These are phyloP conservation scores for Hyphopichia wangnamkhiaoensis DNA, from an alignment of 1,139 yeast genomes.

Conservation along the genomic window DNA sequence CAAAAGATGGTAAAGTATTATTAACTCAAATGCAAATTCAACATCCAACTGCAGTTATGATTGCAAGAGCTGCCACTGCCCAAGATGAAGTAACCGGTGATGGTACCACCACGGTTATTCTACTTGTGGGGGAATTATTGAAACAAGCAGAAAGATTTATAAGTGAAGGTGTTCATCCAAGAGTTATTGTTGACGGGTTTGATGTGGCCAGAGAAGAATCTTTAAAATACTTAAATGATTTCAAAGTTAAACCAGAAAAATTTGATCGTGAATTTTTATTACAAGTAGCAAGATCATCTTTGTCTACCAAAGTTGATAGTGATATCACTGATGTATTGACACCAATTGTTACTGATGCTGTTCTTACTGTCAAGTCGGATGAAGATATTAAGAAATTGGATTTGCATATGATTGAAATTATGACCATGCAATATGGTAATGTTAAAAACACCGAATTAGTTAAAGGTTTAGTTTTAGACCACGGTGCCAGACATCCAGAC, in stretches of 20 bases:
- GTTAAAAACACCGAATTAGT: conserved; percentile 82
- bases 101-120: conserved; percentile 97
- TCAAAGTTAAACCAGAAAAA: conserved; percentile 47
- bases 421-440: conserved; percentile 95
- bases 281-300: conserved; percentile 89
- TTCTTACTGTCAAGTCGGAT: conserved; percentile 65
- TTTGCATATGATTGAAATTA: conserved; percentile 95
- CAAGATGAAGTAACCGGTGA: conserved; percentile 99
- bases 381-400: conserved; percentile 60
- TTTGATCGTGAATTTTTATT: conserved; percentile 84
- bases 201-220: conserved; percentile 83
- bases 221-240: conserved; percentile 65
- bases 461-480: conserved; percentile 91
- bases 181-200: conserved; percentile 93
- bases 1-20: conserved; percentile 96
- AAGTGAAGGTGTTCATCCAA: conserved; percentile 93
- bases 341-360: conserved; percentile 97
- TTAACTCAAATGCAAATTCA: conserved; percentile 97
- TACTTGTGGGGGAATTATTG: conserved; percentile 90
- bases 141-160: conserved; percentile 93
- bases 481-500: conserved; percentile 99
- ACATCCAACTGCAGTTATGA: conserved; percentile 99
- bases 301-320: conserved; percentile 78
- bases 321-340: conserved; percentile 80
- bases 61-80: conserved; percentile 97